These are phyloP conservation scores for Coemansia sp. DNA, from an alignment of 192 early-diverging fungal genomes.

Conservation along the genomic window DNA sequence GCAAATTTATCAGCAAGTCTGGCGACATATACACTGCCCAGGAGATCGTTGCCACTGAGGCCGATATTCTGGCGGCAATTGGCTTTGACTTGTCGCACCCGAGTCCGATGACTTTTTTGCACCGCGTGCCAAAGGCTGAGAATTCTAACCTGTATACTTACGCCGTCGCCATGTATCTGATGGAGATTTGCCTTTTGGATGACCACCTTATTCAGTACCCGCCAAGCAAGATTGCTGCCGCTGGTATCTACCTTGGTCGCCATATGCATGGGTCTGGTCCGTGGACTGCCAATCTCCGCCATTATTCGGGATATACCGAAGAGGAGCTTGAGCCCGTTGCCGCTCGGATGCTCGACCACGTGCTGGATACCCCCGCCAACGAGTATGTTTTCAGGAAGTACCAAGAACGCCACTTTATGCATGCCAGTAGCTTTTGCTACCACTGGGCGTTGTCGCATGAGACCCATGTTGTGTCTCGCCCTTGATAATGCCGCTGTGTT, in stretches of 20 bases:
- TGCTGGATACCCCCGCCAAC: conserved; percentile 59
- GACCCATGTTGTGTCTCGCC: no score
- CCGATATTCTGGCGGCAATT: conserved; percentile 85
- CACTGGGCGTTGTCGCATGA: conserved; percentile 67
- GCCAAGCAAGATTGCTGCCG: conserved; percentile 79
- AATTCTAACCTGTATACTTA: conserved; percentile 88
- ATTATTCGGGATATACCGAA: conserved; percentile 83
- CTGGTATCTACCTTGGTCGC: conserved; percentile 37
- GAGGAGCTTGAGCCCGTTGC: conserved; percentile 66
- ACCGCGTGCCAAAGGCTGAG: conserved; percentile 87
- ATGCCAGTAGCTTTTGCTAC: conserved; percentile 77
- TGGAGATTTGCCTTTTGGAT: conserved; percentile 93
- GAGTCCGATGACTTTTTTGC: conserved; percentile 24
- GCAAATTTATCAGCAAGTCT: conserved; percentile 85
- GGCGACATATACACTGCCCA: conserved; percentile 78
- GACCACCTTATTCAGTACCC: conserved; percentile 71
- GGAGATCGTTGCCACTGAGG: conserved; percentile 90
- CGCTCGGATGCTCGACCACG: conserved; percentile 72
- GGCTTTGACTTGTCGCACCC: conserved; percentile 90
- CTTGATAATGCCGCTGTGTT: no score
- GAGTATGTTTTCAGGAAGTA: conserved; percentile 88
- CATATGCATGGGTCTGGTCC: conserved; percentile 72
- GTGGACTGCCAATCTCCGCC: conserved; percentile 79
- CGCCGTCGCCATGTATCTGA: conserved; percentile 92
- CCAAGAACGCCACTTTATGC: conserved; percentile 75